A percentile compares a stretch with the other conserved stretches of the same genome.
phyloP scores from a whole-genome alignment of 1,284 basidiomycete genomes.

The Fomitopsis betulina region DNA sequence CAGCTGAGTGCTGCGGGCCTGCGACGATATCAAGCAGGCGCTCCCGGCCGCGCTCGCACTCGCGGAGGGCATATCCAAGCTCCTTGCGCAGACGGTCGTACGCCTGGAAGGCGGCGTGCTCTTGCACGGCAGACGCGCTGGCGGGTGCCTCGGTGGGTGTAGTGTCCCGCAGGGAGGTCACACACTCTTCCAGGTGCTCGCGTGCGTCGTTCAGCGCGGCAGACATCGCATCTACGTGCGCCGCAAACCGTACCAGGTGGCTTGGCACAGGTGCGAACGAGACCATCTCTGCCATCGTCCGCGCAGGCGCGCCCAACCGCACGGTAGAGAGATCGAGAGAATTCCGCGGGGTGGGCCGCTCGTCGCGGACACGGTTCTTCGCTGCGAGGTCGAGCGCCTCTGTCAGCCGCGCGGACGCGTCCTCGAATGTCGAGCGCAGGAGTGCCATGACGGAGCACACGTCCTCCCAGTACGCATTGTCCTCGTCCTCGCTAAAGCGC shows the following conservation, averaged over 20 bases:
- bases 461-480: slow-evolving; percentile 73
- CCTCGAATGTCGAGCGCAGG: slow-evolving; percentile 58
- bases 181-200: slow-evolving; percentile 56
- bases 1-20: slow-evolving; percentile 32
- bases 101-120: slow-evolving; percentile 51
- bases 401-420: slow-evolving; percentile 53
- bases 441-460: slow-evolving; percentile 68
- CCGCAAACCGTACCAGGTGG: slow-evolving; percentile 59
- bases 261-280: slow-evolving; percentile 72
- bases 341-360: slow-evolving; percentile 39
- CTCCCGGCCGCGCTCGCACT: slow-evolving; percentile 74
- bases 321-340: slow-evolving; percentile 11
- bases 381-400: slow-evolving; percentile 59
- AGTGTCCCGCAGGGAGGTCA: slow-evolving; percentile 45
- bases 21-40: slow-evolving; percentile 52
- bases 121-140: slow-evolving; percentile 13
- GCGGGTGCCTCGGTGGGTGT: neutral
- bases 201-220: slow-evolving; percentile 63
- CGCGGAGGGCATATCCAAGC: slow-evolving; percentile 66
- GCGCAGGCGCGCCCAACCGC: slow-evolving; percentile 1
- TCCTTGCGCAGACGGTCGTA: slow-evolving; percentile 73
- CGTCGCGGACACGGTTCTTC: slow-evolving; percentile 41
- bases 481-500: slow-evolving; percentile 55
- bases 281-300: slow-evolving; percentile 26
- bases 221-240: slow-evolving; percentile 65